Evolutionary conservation across 345 rosid species (phyloP).

Genomic region (Boechera stricta): DNA sequence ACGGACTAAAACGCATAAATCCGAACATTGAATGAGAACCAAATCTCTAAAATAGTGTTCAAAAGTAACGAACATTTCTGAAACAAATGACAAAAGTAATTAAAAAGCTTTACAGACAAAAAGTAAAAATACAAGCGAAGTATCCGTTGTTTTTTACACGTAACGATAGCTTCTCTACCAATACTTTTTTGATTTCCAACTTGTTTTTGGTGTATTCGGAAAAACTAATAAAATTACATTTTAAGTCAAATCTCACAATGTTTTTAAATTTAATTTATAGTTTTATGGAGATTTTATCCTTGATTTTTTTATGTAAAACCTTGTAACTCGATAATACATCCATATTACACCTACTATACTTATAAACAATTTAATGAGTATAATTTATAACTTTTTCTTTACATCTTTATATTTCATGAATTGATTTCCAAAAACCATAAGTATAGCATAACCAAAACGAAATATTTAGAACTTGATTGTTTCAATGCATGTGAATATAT

Average conservation of each 20-base stretch:
- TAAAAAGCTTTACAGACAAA: neutral
- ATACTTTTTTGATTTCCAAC: neutral
- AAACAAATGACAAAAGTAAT: neutral
- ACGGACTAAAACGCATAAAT: neutral
- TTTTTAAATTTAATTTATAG: neutral
- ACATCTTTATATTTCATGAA: neutral
- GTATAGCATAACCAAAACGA: neutral
- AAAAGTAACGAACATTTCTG: neutral
- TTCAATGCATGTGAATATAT: neutral
- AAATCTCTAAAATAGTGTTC: neutral
- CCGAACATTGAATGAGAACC: neutral
- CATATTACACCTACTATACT: neutral
- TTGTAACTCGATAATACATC: neutral
- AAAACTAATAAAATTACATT: neutral
- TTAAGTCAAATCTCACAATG: neutral
- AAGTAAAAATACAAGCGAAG: neutral
- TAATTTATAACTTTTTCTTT: neutral
- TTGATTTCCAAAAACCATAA: neutral
- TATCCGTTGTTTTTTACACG: too few relatives aligned
- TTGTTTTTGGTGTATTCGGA: neutral
- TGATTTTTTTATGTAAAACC: neutral
- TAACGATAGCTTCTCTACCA: too few relatives aligned
- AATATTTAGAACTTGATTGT: neutral
- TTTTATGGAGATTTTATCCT: neutral
- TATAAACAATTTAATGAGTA: neutral